phyloP scores from a whole-genome alignment of 169 alveolate genomes.

The Plasmodium falciparum region DNA sequence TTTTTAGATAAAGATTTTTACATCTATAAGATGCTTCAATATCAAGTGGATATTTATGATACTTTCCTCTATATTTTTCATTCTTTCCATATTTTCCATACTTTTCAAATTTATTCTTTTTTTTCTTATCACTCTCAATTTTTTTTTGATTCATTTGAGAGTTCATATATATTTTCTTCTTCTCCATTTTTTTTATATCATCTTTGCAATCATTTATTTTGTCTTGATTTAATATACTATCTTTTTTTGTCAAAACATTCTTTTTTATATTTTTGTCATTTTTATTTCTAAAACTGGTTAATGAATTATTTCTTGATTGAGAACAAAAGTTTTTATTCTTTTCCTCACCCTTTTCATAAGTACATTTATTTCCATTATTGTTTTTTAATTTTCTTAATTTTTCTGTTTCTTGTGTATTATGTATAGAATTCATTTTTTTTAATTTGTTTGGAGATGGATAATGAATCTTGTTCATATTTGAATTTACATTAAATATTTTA shows the following conservation, averaged over 20 bases:
- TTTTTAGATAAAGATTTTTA: slow-evolving; percentile 57
- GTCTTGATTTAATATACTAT: slow-evolving; percentile 5
- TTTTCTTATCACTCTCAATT: slow-evolving; percentile 9
- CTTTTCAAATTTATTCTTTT: background rate
- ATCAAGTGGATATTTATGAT: slow-evolving; percentile 59
- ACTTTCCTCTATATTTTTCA: too few species aligned
- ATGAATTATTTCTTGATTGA: background rate
- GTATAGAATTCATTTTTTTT: background rate
- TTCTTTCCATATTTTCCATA: too few species aligned
- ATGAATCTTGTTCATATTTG: slow-evolving; percentile 19
- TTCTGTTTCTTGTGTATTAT: background rate
- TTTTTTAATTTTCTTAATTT: background rate
- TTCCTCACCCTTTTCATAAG: slow-evolving; percentile 14
- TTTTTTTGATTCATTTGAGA: slow-evolving; percentile 11
- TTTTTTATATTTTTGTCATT: slow-evolving; percentile 2
- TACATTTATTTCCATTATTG: slow-evolving; percentile 4
- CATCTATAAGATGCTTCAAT: slow-evolving; percentile 44
- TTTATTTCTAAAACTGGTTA: background rate
- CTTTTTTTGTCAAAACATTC: slow-evolving; percentile 9
- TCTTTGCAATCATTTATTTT: background rate
- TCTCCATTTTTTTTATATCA: slow-evolving; percentile 22
- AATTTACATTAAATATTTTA: slow-evolving; percentile 20
- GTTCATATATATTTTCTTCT: slow-evolving; percentile 7
- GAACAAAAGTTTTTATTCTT: slow-evolving; percentile 7
- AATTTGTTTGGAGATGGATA: slow-evolving; percentile 5